Evolutionary conservation across 345 rosid species (phyloP), one percentile per base, ranked within the genome.

Genomic region (Moringa oleifera): DNA sequence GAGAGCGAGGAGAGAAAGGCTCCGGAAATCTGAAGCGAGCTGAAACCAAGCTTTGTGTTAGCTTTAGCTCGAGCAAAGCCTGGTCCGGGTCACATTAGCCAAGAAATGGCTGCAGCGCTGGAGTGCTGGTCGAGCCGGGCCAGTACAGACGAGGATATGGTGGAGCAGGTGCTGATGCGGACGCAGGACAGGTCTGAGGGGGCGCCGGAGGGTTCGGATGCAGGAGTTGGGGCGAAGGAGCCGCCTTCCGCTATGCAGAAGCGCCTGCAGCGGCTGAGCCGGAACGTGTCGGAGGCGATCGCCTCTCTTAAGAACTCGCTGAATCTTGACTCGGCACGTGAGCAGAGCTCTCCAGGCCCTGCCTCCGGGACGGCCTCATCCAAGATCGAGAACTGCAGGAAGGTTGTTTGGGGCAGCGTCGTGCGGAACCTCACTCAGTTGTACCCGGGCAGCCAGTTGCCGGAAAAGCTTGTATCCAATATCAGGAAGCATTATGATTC

Each of bases 101-200:
- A 11, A 41, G 47, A 56, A 68, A 87, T 93, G 98, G 91, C 97
- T 55, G 97, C 97, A n/a, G 96, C 98, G 2, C 68, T 93, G 9
- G 98, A 93, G 76, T 93, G 98, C 86, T 88, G 97, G 97, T 88
- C 97, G 2, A 83, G 96, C 70, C 77, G 97, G 55, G 75, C 94
- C 69, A 86, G 82, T 76, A 78, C 86, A 60, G 96, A 86, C 70
- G 97, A 93, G 73, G 98, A 93, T 75, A 62, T 79, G 78, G 94
- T 90, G 47, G 98, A 93, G 82, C 94, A 93, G 72, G 98, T 89
- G 58, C 81, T 93, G 68, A 88, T 92, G 97, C 84, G 90, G 20
- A 74, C 93, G 17, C 74, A 79, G 57, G 81, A 87, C 79, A 74
- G 98, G 82, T 89, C 95, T 53, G 95, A 88, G 79, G 82, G 71